phyloP scores from a whole-genome alignment of 345 rosid species.

The Odontarrhena argentea region DNA sequence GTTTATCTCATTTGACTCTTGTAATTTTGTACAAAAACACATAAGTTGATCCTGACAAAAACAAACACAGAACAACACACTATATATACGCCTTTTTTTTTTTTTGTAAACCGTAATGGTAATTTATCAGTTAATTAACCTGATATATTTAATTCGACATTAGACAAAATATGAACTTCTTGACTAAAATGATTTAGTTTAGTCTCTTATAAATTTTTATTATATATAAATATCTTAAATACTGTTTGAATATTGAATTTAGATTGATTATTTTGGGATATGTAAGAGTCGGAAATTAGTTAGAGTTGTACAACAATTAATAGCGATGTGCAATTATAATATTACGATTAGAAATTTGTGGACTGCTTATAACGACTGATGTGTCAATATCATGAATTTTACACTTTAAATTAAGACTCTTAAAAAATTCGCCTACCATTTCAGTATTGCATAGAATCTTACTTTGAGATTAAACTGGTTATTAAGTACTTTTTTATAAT shows the following conservation, averaged over 20 bases:
- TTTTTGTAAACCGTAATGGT: neutral
- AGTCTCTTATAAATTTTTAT: neutral
- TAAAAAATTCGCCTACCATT: conserved; percentile 10
- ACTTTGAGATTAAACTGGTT: neutral
- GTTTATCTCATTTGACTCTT: conserved; percentile 3
- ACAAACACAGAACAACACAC: neutral
- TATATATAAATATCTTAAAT: neutral
- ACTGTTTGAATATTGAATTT: neutral
- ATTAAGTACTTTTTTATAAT: no score
- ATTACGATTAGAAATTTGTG: neutral
- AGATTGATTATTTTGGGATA: conserved; percentile 1
- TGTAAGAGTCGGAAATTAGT: neutral
- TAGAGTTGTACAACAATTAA: neutral
- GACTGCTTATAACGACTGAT: conserved; percentile 7
- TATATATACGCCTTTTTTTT: neutral
- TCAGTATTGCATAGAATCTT: conserved; percentile 12
- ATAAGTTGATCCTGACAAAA: neutral
- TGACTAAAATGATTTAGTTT: neutral
- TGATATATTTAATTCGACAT: conserved; percentile 16
- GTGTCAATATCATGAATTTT: conserved; percentile 13
- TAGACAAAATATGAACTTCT: neutral
- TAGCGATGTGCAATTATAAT: neutral
- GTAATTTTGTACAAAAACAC: neutral
- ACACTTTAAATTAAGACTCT: neutral
- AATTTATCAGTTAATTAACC: neutral